Base-by-base conservation (phyloP, 78 protist genomes). In the Mantamonas sphyraenae region DNA sequence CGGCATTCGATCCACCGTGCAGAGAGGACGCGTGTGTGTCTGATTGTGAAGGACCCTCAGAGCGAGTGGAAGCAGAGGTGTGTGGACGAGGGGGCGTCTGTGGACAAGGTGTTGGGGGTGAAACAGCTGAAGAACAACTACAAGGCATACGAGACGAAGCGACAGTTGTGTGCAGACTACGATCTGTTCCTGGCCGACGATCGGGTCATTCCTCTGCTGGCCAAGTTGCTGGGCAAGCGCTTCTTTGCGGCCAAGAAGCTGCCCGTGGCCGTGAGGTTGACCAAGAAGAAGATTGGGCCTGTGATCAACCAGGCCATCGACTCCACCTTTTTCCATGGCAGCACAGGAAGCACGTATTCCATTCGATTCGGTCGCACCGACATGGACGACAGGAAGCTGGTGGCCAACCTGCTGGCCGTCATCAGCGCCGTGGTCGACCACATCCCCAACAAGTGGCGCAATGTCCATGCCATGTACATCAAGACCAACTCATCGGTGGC, bases 101-200 rank as follows among this genome's bases (percentile, higher is more conserved):
- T n/a, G n/a, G 69, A 26, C 33, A 7, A 56, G 40, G 82, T 77
- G 34, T 39, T 80, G 31, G 62, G 58, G 2, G n/a, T 80, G 10
- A 12, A 40, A 7, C 61, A 75, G 68, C 67, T 81, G 30, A 2
- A 28, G 31, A 22, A n/a, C 5, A 65, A 76, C 40, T 66, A 26
- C 58, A 19, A 43, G 51, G 28, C 53, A 45, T 72, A 45, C 55
- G 87, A 81, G 59, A 62, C 68, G 14, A 69, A 71, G 65, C 87
- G 87, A 20, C 33, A 45, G 66, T 74, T 81, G 42, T 20, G 16
- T 9, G 55, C 17, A 38, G 5, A 28, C 14, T 81, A 76, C 71
- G 87, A 81, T 33, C 26, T 81, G 26, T 76, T 81, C 69, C 66
- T 81, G 58, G 77, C 76, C 28, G 87, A 81, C 65, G 72, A 43